Percentiles rank a stretch among this genome's conserved stretches.
These are phyloP conservation scores for Claviceps sorghi DNA, from an alignment of 2,329 filamentous ascomycete species.

Conservation along the genomic window DNA sequence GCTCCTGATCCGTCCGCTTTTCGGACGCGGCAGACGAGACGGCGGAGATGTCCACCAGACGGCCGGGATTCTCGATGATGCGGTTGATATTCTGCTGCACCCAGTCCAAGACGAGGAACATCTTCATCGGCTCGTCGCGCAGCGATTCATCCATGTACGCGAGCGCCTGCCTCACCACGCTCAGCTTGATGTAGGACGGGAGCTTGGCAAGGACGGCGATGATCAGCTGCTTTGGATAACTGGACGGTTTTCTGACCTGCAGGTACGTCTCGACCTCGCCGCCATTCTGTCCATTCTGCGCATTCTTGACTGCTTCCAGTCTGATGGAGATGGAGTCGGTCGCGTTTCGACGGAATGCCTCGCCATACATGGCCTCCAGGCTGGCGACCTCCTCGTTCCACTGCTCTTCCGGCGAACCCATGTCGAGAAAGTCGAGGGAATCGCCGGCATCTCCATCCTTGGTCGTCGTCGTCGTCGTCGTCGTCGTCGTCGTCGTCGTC, in stretches of 20 bases:
- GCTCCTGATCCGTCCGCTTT: slow-evolving; percentile 18
- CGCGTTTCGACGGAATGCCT: slow-evolving; percentile 49
- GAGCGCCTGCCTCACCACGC: slow-evolving; percentile 65
- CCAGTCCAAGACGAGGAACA: slow-evolving; percentile 86
- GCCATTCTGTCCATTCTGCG: slow-evolving; percentile 32
- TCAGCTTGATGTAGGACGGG: slow-evolving; percentile 86
- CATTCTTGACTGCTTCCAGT: slow-evolving; percentile 42
- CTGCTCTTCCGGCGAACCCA: slow-evolving; percentile 40
- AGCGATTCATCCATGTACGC: slow-evolving; percentile 56
- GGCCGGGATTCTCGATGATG: slow-evolving; percentile 77
- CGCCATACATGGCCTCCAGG: slow-evolving; percentile 73
- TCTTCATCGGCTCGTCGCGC: slow-evolving; percentile 70
- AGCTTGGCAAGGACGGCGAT: slow-evolving; percentile 56
- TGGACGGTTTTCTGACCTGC: slow-evolving; percentile 56
- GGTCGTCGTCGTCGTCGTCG: background rate
- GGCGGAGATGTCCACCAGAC: slow-evolving; percentile 68
- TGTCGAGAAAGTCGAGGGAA: slow-evolving; percentile 29
- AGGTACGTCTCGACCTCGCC: slow-evolving; percentile 37
- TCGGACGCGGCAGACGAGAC: slow-evolving; percentile 55
- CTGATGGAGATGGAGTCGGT: slow-evolving; percentile 54
- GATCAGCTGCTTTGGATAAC: slow-evolving; percentile 59
- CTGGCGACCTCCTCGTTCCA: slow-evolving; percentile 82
- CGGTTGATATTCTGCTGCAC: slow-evolving; percentile 67
- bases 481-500: background rate
- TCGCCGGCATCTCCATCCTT: slow-evolving; percentile 8